phyloP scores from a whole-genome alignment of 345 rosid species.

The Sonneratia caseolaris region DNA sequence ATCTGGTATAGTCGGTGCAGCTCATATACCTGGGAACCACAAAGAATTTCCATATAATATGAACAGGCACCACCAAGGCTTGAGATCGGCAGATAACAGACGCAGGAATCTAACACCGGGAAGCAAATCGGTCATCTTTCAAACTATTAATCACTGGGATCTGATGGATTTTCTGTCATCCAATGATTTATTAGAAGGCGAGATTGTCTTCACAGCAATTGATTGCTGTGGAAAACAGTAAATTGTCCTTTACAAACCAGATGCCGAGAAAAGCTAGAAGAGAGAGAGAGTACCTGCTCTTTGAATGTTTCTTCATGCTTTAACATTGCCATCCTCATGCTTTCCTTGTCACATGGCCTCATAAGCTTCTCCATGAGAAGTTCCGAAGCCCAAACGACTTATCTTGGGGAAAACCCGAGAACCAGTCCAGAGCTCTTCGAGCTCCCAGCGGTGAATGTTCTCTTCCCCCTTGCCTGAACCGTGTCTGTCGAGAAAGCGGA shows the following conservation, averaged over 20 bases:
- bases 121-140: too few species aligned
- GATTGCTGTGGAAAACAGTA: too few species aligned
- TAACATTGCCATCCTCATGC: constrained; percentile 84
- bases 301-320: constrained; percentile 94
- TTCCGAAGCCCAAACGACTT: too few species aligned
- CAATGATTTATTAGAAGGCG: too few species aligned
- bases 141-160: too few species aligned
- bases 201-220: too few species aligned
- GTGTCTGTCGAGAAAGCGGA: too few species aligned
- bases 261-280: background rate
- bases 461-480: too few species aligned
- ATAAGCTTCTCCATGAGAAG: constrained; percentile 60
- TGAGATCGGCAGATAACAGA: background rate
- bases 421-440: too few species aligned
- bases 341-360: constrained; percentile 61
- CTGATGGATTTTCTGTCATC: too few species aligned
- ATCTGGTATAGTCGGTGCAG: constrained; percentile 79
- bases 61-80: background rate
- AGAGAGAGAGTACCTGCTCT: constrained; percentile 49
- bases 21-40: constrained; percentile 50
- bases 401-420: too few species aligned
- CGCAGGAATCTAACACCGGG: background rate
- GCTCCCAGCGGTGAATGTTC: background rate
- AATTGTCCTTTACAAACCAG: background rate
- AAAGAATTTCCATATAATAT: background rate